Conservation (phyloP, 163 green algal genomes). For the Chlamydomonas reinhardtii region DNA sequence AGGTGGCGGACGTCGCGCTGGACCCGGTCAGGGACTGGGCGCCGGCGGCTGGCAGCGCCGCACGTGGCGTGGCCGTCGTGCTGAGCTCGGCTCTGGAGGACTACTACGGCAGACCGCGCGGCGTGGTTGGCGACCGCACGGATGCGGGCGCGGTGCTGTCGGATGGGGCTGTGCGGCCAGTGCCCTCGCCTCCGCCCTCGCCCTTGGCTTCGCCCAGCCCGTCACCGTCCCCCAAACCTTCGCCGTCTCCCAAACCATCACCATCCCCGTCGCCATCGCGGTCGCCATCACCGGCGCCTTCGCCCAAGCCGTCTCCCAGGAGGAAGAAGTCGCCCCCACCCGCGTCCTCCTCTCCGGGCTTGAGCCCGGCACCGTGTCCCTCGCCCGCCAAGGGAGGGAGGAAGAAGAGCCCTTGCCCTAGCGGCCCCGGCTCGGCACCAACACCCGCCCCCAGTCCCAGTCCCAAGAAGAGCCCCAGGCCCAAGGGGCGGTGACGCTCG, state of each 20-base stretch:
- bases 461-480: too few species aligned
- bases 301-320: background rate
- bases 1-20: background rate
- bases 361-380: too few species aligned
- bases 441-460: too few species aligned
- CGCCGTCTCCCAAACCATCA: background rate
- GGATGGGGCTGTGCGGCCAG: too few species aligned
- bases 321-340: background rate
- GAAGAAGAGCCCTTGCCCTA: too few species aligned
- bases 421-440: too few species aligned
- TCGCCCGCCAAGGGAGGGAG: too few species aligned
- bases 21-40: background rate
- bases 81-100: background rate
- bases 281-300: background rate
- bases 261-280: background rate
- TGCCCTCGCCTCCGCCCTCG: background rate
- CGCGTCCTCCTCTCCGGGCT: background rate
- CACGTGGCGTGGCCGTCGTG: background rate
- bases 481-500: too few species aligned
- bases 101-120: background rate
- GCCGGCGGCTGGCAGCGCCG: background rate
- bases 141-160: conserved; percentile 20
- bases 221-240: background rate
- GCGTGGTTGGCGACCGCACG: background rate
- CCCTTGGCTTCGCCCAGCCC: background rate